Evolutionary conservation across 495 filamentous ascomycete species (phyloP).

Genomic region (Tuber umbilicatum): DNA sequence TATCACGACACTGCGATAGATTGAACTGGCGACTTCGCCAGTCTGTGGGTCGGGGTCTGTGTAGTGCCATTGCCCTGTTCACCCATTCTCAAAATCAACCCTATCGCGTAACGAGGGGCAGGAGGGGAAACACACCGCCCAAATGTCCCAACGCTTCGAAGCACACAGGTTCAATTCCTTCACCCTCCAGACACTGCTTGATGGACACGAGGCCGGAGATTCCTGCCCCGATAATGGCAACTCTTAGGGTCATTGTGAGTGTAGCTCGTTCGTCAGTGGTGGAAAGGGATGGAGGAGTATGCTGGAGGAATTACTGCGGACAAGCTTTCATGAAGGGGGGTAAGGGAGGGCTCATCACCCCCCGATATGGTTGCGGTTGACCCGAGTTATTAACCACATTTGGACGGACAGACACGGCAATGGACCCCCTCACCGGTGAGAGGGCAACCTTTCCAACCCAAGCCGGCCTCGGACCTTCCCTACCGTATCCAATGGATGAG

Average conservation of each 20-base stretch:
- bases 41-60: constrained; percentile 30
- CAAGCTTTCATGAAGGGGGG: no score
- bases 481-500: no score
- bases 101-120: neutral
- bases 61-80: constrained; percentile 19
- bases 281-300: neutral
- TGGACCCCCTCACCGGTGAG: no score
- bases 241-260: constrained; percentile 22
- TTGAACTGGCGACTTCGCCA: constrained; percentile 30
- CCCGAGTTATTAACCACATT: no score
- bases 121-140: constrained; percentile 40
- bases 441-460: no score
- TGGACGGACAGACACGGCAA: no score
- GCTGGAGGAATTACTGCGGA: neutral
- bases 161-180: constrained; percentile 32
- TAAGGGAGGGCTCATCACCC: no score
- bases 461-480: no score
- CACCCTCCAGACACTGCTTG: constrained; percentile 43
- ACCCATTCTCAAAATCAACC: neutral
- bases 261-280: neutral
- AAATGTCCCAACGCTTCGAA: constrained; percentile 40
- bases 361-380: no score
- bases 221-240: constrained; percentile 36
- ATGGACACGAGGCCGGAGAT: constrained; percentile 34
- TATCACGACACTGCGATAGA: constrained; percentile 37